A percentile compares a stretch with the other conserved stretches of the same genome.
Evolutionary conservation across 169 alveolate species (phyloP).

Genomic region (Cytauxzoon felis): DNA sequence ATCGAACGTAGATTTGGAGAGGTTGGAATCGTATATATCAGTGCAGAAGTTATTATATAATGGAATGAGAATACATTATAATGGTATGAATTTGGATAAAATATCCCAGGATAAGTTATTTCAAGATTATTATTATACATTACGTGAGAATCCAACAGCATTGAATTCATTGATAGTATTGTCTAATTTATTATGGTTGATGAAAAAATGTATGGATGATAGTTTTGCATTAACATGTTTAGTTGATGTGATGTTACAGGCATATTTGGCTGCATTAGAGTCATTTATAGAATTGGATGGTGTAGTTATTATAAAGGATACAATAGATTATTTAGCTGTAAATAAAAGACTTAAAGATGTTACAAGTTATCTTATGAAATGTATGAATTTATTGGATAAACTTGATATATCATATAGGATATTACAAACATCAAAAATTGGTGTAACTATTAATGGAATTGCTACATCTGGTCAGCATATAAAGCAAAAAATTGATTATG

Average conservation of each 20-base stretch:
- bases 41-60: slow-evolving; percentile 34
- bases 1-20: slow-evolving; percentile 4
- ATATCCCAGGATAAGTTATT: slow-evolving; percentile 53
- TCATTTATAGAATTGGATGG: slow-evolving; percentile 46
- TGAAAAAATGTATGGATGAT: slow-evolving; percentile 36
- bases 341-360: slow-evolving; percentile 25
- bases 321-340: slow-evolving; percentile 45
- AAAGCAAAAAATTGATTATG: slow-evolving; percentile 49
- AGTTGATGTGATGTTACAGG: slow-evolving; percentile 50
- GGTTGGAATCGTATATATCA: slow-evolving; percentile 32
- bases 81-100: not conserved
- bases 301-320: slow-evolving; percentile 14
- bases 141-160: slow-evolving; percentile 53
- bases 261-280: slow-evolving; percentile 58
- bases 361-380: slow-evolving; percentile 47
- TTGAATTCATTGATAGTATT: slow-evolving; percentile 41
- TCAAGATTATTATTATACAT: slow-evolving; percentile 52
- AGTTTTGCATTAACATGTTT: slow-evolving; percentile 50
- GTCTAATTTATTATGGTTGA: slow-evolving; percentile 51
- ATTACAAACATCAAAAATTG: slow-evolving; percentile 57
- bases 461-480: slow-evolving; percentile 40
- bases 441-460: slow-evolving; percentile 55
- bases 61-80: slow-evolving; percentile 38
- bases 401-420: slow-evolving; percentile 47
- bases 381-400: slow-evolving; percentile 51